Percentiles rank a stretch among this genome's conserved stretches.
Evolutionary conservation across 2,329 filamentous ascomycete species (phyloP).

Genomic region (Fusarium goolgardi): DNA sequence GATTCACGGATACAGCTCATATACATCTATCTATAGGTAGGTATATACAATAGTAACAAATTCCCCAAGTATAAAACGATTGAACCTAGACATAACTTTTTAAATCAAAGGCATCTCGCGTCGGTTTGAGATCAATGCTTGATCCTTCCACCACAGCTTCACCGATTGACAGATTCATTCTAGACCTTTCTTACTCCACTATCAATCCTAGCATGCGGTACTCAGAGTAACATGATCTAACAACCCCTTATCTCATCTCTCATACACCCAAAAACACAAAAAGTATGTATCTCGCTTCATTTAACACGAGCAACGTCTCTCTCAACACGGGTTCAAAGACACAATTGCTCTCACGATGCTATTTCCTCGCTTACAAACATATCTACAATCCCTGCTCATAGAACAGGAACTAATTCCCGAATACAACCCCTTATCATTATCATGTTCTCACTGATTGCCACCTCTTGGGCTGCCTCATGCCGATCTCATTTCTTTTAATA

Average conservation of each 20-base stretch:
- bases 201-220: slow-evolving; percentile 1
- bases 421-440: slow-evolving; percentile 27
- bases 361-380: not conserved
- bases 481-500: slow-evolving; percentile 17
- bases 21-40: not conserved
- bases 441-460: slow-evolving; percentile 10
- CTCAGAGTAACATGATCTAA: slow-evolving; percentile 20
- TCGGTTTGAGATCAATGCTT: slow-evolving; percentile 32
- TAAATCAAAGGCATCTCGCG: slow-evolving; percentile 35
- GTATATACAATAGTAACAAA: not conserved
- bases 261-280: not conserved
- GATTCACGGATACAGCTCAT: too few species aligned
- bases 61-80: not conserved
- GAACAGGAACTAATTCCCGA: slow-evolving; percentile 1
- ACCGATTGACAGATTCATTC: slow-evolving; percentile 17
- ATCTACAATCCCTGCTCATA: slow-evolving; percentile 7
- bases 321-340: not conserved
- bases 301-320: slow-evolving; percentile 1
- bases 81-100: slow-evolving; percentile 3
- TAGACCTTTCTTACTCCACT: slow-evolving; percentile 11
- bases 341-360: not conserved
- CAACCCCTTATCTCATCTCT: slow-evolving; percentile 25
- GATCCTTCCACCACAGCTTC: slow-evolving; percentile 13
- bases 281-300: not conserved
- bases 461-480: slow-evolving; percentile 10